Base-by-base conservation (phyloP, 1,284 basidiomycete genomes). In the Austropuccinia psidii region DNA sequence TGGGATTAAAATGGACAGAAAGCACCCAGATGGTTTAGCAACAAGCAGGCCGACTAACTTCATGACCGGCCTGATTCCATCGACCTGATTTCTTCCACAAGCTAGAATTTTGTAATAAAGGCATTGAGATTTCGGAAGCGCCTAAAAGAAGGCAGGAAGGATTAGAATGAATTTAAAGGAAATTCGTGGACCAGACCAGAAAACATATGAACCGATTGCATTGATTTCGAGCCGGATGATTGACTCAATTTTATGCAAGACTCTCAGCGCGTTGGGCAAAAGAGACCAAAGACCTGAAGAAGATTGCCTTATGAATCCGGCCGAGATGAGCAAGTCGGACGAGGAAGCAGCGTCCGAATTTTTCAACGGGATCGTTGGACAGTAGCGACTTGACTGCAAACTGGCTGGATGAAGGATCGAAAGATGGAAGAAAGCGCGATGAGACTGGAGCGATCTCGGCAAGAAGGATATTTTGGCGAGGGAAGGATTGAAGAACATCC, bases 231-330 rank as follows among this genome's bases (percentile, higher is more conserved):
- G 60, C 9, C 79, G 78, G 29, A 82, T 79, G 75, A 82, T 79
- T 2, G 21, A 0, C 29, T 76, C 75, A 29, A 82, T 74, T 72
- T 81, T 81, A 27, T 75, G 45, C 7, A 81, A 41, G 52, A 82
- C 77, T 2, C 80, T 76, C n/a, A 79, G 75, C 0, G 77, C 80
- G 24, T 77, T 75, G 37, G 81, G 79, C 21, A 82, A 77, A 19
- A 81, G 77, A 19, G 78, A 79, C 65, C 77, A 82, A 41, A 81
- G 76, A 19, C 81, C 81, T 11, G 80, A 79, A 0, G 81, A 79
- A 9, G 80, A 81, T 73, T 77, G 73, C 57, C 80, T 77, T 45
- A 80, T 76, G 69, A 79, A 81, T 4, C 79, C 79, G 50, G 80
- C 79, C 9, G 77, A 75, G 5, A 79, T 64, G 17, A 81, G 76